A percentile compares a stretch with the other conserved stretches of the same genome.
These are phyloP conservation scores for Rutstroemia sp. DNA, from an alignment of 2,329 filamentous ascomycete genomes.

Conservation along the genomic window DNA sequence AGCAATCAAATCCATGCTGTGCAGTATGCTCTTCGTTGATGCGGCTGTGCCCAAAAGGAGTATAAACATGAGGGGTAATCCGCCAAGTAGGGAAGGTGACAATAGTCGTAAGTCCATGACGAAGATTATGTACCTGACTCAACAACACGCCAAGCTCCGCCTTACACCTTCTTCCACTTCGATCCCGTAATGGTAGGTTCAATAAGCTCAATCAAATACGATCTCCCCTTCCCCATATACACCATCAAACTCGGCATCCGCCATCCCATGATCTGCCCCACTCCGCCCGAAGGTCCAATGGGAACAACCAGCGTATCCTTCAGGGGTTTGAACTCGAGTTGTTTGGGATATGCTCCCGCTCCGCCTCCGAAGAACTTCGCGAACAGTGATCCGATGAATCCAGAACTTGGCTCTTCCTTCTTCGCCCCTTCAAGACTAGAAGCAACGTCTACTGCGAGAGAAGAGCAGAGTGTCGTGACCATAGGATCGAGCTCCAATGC, in stretches of 20 bases:
- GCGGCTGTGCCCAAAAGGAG: no score
- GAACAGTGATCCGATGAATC: not conserved
- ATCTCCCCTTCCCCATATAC: constrained; percentile 31
- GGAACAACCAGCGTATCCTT: constrained; percentile 33
- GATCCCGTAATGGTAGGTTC: not conserved
- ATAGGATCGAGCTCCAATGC: constrained; percentile 34
- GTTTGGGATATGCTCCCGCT: not conserved
- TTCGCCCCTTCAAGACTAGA: constrained; percentile 1
- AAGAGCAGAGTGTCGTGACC: constrained; percentile 35
- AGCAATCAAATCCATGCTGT: no score
- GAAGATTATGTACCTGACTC: no score
- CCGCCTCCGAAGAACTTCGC: not conserved
- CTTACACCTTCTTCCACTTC: constrained; percentile 1
- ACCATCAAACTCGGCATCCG: constrained; percentile 32
- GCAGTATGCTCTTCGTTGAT: no score
- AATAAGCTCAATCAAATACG: constrained; percentile 25
- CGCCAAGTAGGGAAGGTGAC: no score
- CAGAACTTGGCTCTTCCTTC: constrained; percentile 1
- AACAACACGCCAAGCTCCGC: no score
- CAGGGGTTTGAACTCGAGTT: constrained; percentile 26
- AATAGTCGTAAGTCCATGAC: no score
- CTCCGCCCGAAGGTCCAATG: constrained; percentile 32
- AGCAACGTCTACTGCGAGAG: constrained; percentile 40
- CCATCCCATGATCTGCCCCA: constrained; percentile 32
- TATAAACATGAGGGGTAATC: no score